Percentiles rank a stretch among this genome's conserved stretches.
These are phyloP conservation scores for Irpex sp. DNA, from an alignment of 1,284 basidiomycete species.

Conservation along the genomic window DNA sequence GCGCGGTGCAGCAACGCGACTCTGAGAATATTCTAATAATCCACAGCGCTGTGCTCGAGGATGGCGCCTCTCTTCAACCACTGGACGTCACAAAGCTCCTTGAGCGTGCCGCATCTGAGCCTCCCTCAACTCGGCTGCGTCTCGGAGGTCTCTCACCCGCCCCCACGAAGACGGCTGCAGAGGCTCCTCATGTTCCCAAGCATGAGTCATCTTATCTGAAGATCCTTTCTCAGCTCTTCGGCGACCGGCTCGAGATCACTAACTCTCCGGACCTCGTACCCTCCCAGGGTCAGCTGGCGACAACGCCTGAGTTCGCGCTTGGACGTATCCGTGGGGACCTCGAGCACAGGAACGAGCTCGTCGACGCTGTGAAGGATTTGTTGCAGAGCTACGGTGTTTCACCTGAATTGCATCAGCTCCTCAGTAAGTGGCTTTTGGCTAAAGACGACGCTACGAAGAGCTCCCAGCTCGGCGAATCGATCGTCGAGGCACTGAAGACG, in stretches of 20 bases:
- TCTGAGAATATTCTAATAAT: slow-evolving; percentile 47
- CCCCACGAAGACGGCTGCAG: background rate
- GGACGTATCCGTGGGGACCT: slow-evolving; percentile 86
- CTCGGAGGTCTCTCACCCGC: slow-evolving; percentile 34
- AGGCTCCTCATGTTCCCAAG: slow-evolving; percentile 67
- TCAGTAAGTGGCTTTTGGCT: slow-evolving; percentile 75
- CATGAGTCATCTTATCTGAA: slow-evolving; percentile 93
- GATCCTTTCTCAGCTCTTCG: slow-evolving; percentile 83
- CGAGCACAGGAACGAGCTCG: slow-evolving; percentile 64
- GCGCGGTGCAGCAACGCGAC: slow-evolving; percentile 65
- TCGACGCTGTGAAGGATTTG: slow-evolving; percentile 58
- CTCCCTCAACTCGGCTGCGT: slow-evolving; percentile 39
- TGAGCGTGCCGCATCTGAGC: slow-evolving; percentile 31
- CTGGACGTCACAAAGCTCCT: slow-evolving; percentile 48
- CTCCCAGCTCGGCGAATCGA: slow-evolving; percentile 55
- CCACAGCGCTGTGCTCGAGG: slow-evolving; percentile 60
- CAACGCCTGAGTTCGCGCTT: slow-evolving; percentile 90
- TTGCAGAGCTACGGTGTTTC: slow-evolving; percentile 43
- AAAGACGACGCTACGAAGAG: slow-evolving; percentile 62
- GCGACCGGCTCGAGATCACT: slow-evolving; percentile 78
- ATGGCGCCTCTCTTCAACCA: slow-evolving; percentile 38
- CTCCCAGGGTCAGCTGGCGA: slow-evolving; percentile 69
- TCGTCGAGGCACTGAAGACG: slow-evolving; percentile 53
- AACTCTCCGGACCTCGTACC: slow-evolving; percentile 79
- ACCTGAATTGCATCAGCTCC: slow-evolving; percentile 63